Evolutionary conservation across 805 yeast genomes (phyloP).

Genomic region (Yarrowia sp.): DNA sequence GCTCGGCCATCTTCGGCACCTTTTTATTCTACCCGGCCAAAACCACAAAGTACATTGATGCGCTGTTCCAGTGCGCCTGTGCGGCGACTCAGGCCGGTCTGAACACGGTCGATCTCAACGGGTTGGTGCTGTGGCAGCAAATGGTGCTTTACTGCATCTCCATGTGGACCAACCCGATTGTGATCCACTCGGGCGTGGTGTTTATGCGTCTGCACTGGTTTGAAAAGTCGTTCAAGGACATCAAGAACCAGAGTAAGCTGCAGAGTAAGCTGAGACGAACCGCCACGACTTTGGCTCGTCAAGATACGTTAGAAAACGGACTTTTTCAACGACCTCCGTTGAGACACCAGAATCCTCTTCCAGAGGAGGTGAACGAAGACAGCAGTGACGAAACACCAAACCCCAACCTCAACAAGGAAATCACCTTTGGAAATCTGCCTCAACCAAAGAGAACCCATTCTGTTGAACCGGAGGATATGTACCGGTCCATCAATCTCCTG

Average conservation of each 20-base stretch:
- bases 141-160: slow-evolving; percentile 62
- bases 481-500: slow-evolving; percentile 77
- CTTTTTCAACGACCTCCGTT: slow-evolving; percentile 9
- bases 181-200: slow-evolving; percentile 75
- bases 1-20: slow-evolving; percentile 63
- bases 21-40: slow-evolving; percentile 73
- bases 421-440: slow-evolving; percentile 59
- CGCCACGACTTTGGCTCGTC: slow-evolving; percentile 61
- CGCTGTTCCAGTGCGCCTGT: slow-evolving; percentile 71
- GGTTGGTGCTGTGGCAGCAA: slow-evolving; percentile 73
- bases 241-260: slow-evolving; percentile 70
- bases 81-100: slow-evolving; percentile 90
- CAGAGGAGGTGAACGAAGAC: neutral
- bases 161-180: slow-evolving; percentile 77
- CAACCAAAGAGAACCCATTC: slow-evolving; percentile 40
- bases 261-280: slow-evolving; percentile 82
- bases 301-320: slow-evolving; percentile 33
- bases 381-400: neutral
- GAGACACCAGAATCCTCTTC: neutral
- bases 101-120: slow-evolving; percentile 70
- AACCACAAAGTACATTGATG: slow-evolving; percentile 69
- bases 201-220: slow-evolving; percentile 84
- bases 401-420: slow-evolving; percentile 41
- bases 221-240: slow-evolving; percentile 80
- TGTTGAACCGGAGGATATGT: slow-evolving; percentile 79